Conservation (phyloP, 163 green algal genomes). For the Chloroidium sp. region DNA sequence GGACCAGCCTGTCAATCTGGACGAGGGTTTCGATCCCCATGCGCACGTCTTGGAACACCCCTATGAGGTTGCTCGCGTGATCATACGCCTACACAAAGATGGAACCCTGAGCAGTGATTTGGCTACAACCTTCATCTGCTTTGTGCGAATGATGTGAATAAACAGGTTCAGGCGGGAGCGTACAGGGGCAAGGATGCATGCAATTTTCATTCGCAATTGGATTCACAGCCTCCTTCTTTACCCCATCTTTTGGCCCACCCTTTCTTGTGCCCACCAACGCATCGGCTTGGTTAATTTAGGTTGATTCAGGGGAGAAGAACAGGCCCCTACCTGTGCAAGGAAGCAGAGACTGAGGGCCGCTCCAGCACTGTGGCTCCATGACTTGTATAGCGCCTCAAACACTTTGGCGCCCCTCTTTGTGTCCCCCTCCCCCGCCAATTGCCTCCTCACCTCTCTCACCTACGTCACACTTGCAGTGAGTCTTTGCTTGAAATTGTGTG, state of each 20-base stretch:
- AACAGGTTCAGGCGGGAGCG: too few species aligned
- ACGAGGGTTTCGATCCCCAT: constrained; percentile 60
- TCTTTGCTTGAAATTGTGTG: too few species aligned
- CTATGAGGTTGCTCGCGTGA: constrained; percentile 56
- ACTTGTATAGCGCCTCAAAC: constrained; percentile 66
- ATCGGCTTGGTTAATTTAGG: too few species aligned
- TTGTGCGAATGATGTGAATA: too few species aligned
- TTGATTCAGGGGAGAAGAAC: background rate
- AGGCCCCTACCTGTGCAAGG: constrained; percentile 40
- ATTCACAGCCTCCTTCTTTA: too few species aligned
- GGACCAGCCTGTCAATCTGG: constrained; percentile 77
- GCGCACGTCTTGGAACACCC: constrained; percentile 46
- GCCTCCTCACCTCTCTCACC: constrained; percentile 27
- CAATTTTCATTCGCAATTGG: too few species aligned
- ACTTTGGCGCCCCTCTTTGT: constrained; percentile 37
- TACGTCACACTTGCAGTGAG: background rate
- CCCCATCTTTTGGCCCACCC: too few species aligned
- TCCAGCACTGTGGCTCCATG: constrained; percentile 69
- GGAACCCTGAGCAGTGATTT: background rate
- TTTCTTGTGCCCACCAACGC: too few species aligned
- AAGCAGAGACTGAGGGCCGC: constrained; percentile 75
- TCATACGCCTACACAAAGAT: constrained; percentile 38
- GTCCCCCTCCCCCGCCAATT: constrained; percentile 18
- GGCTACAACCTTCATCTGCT: background rate
- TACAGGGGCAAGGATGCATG: too few species aligned